A percentile compares a stretch with the other conserved stretches of the same genome.
Conservation (phyloP, 176 grass and related monocot genomes). For the Oryza meridionalis region DNA sequence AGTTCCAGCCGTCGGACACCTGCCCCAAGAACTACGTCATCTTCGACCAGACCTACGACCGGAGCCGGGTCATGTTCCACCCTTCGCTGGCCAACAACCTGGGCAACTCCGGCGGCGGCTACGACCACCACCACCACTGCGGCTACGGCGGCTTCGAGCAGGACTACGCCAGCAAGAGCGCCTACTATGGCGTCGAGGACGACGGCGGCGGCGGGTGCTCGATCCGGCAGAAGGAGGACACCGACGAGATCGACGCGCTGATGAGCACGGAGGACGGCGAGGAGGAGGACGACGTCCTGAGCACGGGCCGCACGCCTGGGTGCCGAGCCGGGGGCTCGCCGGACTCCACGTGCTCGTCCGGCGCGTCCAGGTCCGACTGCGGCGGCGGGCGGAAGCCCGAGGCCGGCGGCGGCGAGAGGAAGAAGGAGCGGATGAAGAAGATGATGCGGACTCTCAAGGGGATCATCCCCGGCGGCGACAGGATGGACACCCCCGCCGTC, state of each 20-base stretch:
- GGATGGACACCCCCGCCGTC: slow-evolving; percentile 81
- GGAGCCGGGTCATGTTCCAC: slow-evolving; percentile 95
- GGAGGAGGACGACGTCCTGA: slow-evolving; percentile 79
- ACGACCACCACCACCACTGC: not conserved
- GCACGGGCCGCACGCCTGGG: slow-evolving; percentile 78
- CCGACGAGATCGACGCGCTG: slow-evolving; percentile 90
- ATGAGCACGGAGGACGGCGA: slow-evolving; percentile 84
- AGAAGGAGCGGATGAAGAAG: slow-evolving; percentile 84
- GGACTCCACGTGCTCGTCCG: slow-evolving; percentile 81
- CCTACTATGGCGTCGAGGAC: not conserved
- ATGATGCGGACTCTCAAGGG: slow-evolving; percentile 83
- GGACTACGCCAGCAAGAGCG: slow-evolving; percentile 23
- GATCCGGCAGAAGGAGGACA: slow-evolving; percentile 71
- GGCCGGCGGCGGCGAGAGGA: not conserved
- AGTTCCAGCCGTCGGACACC: slow-evolving; percentile 88
- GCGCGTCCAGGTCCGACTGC: not conserved
- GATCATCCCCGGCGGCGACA: slow-evolving; percentile 72
- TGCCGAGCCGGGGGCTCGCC: slow-evolving; percentile 63
- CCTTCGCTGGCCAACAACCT: slow-evolving; percentile 79
- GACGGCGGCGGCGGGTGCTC: slow-evolving; percentile 37
- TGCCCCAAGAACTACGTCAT: slow-evolving; percentile 98
- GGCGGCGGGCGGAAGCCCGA: slow-evolving; percentile 1
- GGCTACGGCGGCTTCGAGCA: slow-evolving; percentile 21
- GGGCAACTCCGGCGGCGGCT: slow-evolving; percentile 38
- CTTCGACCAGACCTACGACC: slow-evolving; percentile 85